Base-by-base conservation (phyloP, 306 rosid genomes). In the Quercus dentata region DNA sequence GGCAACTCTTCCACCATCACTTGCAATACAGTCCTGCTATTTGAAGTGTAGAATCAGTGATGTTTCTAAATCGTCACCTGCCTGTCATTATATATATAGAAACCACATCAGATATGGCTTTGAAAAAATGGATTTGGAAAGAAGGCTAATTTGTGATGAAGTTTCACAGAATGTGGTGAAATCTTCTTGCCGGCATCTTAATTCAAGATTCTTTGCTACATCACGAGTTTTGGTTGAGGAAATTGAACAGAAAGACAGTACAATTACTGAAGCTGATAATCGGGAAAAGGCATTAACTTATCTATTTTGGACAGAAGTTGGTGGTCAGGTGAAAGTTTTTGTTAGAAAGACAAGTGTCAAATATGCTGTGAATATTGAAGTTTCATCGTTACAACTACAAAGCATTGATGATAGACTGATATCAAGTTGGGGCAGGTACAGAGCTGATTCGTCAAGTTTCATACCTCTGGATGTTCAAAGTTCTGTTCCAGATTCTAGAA, bases 291-390 rank as follows among this genome's bases (percentile, higher is more conserved):
- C 84, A 31, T 85, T 84, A 80, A 70, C 84, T 54, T 95, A 85
- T 84, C 73, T 89, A 79, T 95, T 92, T 57, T 88, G 99, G 85
- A 91, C 98, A 28, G 97, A 92, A 76, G 79, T 52, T 56, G 92
- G 88, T 15, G 94, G 89, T 74, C 80, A 76, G 86, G 94, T 95
- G 17, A 87, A 78, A 68, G 97, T 89, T 75, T 80, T 76, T 83
- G 98, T 95, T 31, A 72, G 84, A 70, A 90, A 90, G 85, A 83
- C 75, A 38, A 80, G 74, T 18, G 86, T 62, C 68, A 81, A 77
- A 73, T 92, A 81, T 85, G 72, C n/a, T 62, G 92, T 92, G 25
- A 69, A 72, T 57, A 76, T 92, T 74, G 99, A 92, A 77, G 81
- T 89, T 80, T 85, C 89, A 15, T 86, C 86, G 14, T 79, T 87